phyloP scores from a whole-genome alignment of 1,284 basidiomycete genomes.

The Ganoderma resinaceum region DNA sequence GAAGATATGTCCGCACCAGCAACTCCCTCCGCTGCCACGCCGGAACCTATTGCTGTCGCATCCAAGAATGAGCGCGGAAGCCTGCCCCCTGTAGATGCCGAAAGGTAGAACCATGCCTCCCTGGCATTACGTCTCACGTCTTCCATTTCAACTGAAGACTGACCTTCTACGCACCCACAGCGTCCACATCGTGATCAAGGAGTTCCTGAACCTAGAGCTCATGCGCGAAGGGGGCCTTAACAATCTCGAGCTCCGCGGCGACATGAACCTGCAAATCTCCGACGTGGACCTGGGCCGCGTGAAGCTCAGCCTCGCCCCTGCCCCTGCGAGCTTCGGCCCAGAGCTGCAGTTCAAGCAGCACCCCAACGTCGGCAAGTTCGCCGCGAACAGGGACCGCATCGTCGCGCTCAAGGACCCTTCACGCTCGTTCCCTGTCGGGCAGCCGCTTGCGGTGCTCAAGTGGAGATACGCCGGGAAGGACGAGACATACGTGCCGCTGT shows the following conservation, averaged over 20 bases:
- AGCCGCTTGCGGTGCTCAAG: slow-evolving; percentile 88
- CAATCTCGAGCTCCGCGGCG: slow-evolving; percentile 91
- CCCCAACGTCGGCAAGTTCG: slow-evolving; percentile 92
- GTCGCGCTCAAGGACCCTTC: slow-evolving; percentile 88
- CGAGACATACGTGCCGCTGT: slow-evolving; percentile 90
- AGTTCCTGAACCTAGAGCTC: slow-evolving; percentile 82
- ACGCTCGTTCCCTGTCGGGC: slow-evolving; percentile 88
- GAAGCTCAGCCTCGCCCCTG: slow-evolving; percentile 70
- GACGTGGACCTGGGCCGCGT: slow-evolving; percentile 83
- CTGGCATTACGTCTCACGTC: neutral
- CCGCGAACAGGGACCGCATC: slow-evolving; percentile 70
- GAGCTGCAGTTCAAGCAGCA: slow-evolving; percentile 96
- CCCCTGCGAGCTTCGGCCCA: slow-evolving; percentile 69
- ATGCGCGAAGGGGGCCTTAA: slow-evolving; percentile 92
- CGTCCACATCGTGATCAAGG: slow-evolving; percentile 87
- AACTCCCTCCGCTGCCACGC: slow-evolving; percentile 59
- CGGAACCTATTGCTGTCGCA: slow-evolving; percentile 47
- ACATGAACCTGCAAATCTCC: slow-evolving; percentile 91
- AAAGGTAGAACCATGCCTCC: slow-evolving; percentile 61
- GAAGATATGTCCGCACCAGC: slow-evolving; percentile 66
- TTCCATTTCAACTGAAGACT: slow-evolving; percentile 2
- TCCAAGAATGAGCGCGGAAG: slow-evolving; percentile 58
- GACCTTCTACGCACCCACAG: slow-evolving; percentile 47
- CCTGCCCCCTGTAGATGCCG: slow-evolving; percentile 79
- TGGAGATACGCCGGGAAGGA: slow-evolving; percentile 94